Evolutionary conservation across 2,329 filamentous ascomycete genomes (phyloP).

Genomic region (Dendrostoma leiphaemia): DNA sequence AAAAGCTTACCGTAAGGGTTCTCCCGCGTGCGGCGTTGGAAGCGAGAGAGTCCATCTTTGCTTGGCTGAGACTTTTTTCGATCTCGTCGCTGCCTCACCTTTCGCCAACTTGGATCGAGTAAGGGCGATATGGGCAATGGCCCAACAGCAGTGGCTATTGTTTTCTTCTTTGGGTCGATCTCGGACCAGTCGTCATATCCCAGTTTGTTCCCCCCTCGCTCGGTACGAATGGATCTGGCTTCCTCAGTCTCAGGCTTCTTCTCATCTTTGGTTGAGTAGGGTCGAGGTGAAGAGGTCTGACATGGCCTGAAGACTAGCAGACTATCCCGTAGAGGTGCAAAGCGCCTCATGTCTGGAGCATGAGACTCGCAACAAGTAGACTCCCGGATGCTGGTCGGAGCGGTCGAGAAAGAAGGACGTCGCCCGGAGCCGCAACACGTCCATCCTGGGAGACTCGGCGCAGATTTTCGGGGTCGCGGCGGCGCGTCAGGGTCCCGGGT

Average conservation of each 20-base stretch:
- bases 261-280: slow-evolving; percentile 6
- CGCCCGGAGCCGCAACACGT: neutral
- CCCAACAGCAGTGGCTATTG: slow-evolving; percentile 43
- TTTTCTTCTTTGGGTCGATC: slow-evolving; percentile 40
- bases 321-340: slow-evolving; percentile 1
- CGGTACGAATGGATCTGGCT: neutral
- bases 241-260: neutral
- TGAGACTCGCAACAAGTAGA: too few species aligned
- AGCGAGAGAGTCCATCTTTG: slow-evolving; percentile 32
- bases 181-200: slow-evolving; percentile 16
- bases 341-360: slow-evolving; percentile 2
- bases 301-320: neutral
- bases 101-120: slow-evolving; percentile 49
- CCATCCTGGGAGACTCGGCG: neutral
- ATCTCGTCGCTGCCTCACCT: slow-evolving; percentile 41
- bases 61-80: slow-evolving; percentile 34
- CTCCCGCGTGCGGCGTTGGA: slow-evolving; percentile 56
- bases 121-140: slow-evolving; percentile 53
- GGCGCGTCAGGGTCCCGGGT: slow-evolving; percentile 1
- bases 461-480: neutral
- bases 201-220: neutral
- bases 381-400: too few species aligned
- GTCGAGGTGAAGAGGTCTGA: neutral
- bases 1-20: slow-evolving; percentile 63
- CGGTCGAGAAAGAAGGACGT: too few species aligned